Conservation (phyloP, 2,329 filamentous ascomycete species). For the Fusarium dimerum region DNA sequence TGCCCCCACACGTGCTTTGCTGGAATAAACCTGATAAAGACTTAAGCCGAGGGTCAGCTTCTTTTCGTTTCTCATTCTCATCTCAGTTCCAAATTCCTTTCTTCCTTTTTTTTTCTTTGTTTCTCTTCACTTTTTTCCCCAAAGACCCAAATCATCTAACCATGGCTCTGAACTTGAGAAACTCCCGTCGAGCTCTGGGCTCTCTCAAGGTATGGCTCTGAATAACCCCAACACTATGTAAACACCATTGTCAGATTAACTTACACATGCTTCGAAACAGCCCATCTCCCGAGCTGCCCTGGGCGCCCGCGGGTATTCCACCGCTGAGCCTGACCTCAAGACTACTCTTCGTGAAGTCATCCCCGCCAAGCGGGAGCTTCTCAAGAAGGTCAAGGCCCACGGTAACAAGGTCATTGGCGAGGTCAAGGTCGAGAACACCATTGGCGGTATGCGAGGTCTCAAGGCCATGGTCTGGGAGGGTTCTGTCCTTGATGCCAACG, state of each 20-base stretch:
- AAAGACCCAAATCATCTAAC: slow-evolving; percentile 16
- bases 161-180: slow-evolving; percentile 67
- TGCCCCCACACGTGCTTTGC: too few relatives aligned
- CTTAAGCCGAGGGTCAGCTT: slow-evolving; percentile 26
- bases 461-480: slow-evolving; percentile 99
- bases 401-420: slow-evolving; percentile 82
- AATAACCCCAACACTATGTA: slow-evolving; percentile 7
- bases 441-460: slow-evolving; percentile 95
- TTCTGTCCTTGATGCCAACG: slow-evolving; percentile 92
- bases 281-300: slow-evolving; percentile 34
- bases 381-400: slow-evolving; percentile 91
- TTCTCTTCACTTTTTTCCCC: background rate
- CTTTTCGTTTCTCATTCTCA: slow-evolving; percentile 2
- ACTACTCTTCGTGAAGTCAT: slow-evolving; percentile 80
- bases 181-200: slow-evolving; percentile 63
- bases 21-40: background rate
- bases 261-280: slow-evolving; percentile 17
- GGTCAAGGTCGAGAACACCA: slow-evolving; percentile 89
- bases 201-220: slow-evolving; percentile 58
- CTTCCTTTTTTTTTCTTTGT: background rate
- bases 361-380: slow-evolving; percentile 87
- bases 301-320: slow-evolving; percentile 63
- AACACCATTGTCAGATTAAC: background rate
- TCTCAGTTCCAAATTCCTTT: background rate
- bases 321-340: slow-evolving; percentile 87